Percentiles rank a stretch among this genome's conserved stretches.
Evolutionary conservation across 2,329 filamentous ascomycete genomes (phyloP).

Genomic region (Neofusicoccum parvum): DNA sequence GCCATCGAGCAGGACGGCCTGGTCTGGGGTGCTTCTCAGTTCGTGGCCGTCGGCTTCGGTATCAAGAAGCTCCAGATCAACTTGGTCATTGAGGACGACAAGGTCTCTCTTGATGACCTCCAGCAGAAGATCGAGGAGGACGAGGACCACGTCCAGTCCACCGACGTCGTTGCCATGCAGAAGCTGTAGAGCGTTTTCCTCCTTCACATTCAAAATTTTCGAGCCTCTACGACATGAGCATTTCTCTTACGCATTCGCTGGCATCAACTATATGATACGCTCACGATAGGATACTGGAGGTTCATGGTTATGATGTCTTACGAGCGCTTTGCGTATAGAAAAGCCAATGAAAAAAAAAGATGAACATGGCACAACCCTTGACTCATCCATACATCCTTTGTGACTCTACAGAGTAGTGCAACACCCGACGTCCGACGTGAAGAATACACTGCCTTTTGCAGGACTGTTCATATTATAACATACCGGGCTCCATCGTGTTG

Average conservation of each 20-base stretch:
- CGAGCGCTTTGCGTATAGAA: constrained; percentile 20
- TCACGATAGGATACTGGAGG: constrained; percentile 13
- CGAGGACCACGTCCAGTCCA: constrained; percentile 96
- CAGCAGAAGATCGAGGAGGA: constrained; percentile 82
- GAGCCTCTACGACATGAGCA: constrained; percentile 22
- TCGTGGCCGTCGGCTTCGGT: constrained; percentile 90
- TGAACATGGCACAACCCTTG: constrained; percentile 14
- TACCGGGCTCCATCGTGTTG: no score
- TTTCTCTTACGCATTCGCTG: constrained; percentile 18
- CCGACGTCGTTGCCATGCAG: constrained; percentile 68
- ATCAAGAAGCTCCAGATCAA: constrained; percentile 99
- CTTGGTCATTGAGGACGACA: constrained; percentile 96
- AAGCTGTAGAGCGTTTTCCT: constrained; percentile 39
- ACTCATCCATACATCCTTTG: background rate
- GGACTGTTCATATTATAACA: no score
- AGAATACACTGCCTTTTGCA: no score
- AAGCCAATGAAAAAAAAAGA: constrained; percentile 16
- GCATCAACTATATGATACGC: constrained; percentile 11
- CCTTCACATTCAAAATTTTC: constrained; percentile 12
- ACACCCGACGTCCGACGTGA: background rate
- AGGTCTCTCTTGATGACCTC: constrained; percentile 84
- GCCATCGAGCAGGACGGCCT: constrained; percentile 89
- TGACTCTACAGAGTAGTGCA: background rate
- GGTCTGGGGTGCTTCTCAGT: constrained; percentile 90
- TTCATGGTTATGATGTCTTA: constrained; percentile 21